Conservation (phyloP, 176 grass and related monocot species). For the Musa beccarii region DNA sequence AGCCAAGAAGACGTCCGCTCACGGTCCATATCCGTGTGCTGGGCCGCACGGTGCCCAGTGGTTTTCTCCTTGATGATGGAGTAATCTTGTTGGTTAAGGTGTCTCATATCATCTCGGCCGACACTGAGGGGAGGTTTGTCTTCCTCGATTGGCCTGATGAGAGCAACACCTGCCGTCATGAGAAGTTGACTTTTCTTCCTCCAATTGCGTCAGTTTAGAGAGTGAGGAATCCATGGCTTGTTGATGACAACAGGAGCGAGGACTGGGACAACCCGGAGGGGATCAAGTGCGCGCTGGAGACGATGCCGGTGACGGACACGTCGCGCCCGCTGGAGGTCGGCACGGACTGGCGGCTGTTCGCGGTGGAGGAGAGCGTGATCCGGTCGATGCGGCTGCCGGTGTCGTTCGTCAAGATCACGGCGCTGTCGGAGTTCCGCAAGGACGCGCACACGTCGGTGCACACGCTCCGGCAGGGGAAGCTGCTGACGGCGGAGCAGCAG, state of each 20-base stretch:
- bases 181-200: no score
- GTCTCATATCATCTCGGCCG: no score
- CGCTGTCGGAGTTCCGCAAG: conserved; percentile 78
- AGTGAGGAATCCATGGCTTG: background rate
- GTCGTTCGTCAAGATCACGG: conserved; percentile 79
- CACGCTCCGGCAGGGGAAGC: conserved; percentile 75
- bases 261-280: conserved; percentile 69
- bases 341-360: conserved; percentile 77
- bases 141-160: no score
- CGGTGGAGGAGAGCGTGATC: conserved; percentile 35
- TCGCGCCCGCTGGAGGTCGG: conserved; percentile 48
- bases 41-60: no score
- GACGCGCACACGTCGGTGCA: conserved; percentile 85
- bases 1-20: no score
- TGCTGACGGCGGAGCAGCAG: conserved; percentile 64
- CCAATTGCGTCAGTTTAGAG: background rate
- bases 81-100: no score
- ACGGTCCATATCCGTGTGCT: no score
- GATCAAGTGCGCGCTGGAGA: conserved; percentile 89
- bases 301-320: conserved; percentile 50
- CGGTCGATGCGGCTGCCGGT: conserved; percentile 56
- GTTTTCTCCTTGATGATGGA: no score
- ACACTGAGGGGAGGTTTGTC: no score
- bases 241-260: conserved; percentile 30
- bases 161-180: no score